Evolutionary conservation across 208 protist species (phyloP).

Genomic region (Blechomonas ayalai): DNA sequence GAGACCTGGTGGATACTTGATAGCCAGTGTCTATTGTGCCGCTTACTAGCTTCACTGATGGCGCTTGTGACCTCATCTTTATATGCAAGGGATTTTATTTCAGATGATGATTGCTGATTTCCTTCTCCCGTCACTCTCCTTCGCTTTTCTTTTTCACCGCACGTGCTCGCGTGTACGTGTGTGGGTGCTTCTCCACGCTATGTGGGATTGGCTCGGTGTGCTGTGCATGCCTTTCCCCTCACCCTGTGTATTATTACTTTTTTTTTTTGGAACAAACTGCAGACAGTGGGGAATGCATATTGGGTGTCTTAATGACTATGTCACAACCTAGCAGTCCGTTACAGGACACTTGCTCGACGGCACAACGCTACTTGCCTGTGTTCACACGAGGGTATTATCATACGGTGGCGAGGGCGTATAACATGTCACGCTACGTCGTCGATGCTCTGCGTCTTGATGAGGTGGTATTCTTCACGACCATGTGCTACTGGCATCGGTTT

Average conservation of each 20-base stretch:
- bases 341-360: no score
- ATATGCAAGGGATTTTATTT: conserved; percentile 2
- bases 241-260: not conserved
- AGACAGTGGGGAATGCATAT: not conserved
- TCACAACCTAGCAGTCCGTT: no score
- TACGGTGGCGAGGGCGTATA: conserved; percentile 43
- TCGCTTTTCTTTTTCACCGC: conserved; percentile 1
- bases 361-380: conserved; percentile 29
- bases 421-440: conserved; percentile 59
- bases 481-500: conserved; percentile 87
- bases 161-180: not conserved
- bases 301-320: no score
- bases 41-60: no score
- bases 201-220: no score
- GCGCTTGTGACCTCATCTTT: no score
- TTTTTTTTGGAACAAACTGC: no score
- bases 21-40: no score
- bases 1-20: no score
- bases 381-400: conserved; percentile 53
- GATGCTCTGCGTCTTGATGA: conserved; percentile 44
- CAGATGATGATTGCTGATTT: conserved; percentile 3
- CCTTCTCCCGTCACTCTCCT: conserved; percentile 1
- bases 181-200: no score
- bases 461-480: conserved; percentile 52
- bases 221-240: not conserved